Conservation (phyloP, 345 rosid species). For the Acer negundo region DNA sequence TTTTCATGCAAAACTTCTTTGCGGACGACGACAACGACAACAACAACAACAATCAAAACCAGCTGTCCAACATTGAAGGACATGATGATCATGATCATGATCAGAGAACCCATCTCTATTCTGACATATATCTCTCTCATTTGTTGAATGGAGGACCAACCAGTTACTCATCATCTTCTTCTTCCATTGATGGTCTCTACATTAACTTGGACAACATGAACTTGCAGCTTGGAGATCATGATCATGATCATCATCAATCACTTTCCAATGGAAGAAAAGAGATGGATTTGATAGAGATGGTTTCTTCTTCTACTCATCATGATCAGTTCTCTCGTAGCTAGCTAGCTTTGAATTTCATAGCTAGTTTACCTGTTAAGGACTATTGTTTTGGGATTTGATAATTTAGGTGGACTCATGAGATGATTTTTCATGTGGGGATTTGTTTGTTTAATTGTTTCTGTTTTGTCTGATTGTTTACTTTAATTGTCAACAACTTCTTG, state of each 20-base stretch:
- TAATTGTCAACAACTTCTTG: too few species aligned
- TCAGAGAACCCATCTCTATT: constrained; percentile 37
- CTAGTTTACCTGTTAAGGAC: background rate
- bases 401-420: too few species aligned
- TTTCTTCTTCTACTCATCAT: constrained; percentile 59
- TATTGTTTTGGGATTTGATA: background rate
- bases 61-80: constrained; percentile 26
- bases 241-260: constrained; percentile 24
- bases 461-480: constrained; percentile 1
- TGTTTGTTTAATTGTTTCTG: background rate
- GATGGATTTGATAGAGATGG: constrained; percentile 98
- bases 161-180: constrained; percentile 4
- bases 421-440: background rate
- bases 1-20: constrained; percentile 67
- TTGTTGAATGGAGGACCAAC: constrained; percentile 63
- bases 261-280: constrained; percentile 46
- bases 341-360: background rate
- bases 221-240: constrained; percentile 17
- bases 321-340: constrained; percentile 29
- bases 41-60: constrained; percentile 26
- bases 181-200: constrained; percentile 19
- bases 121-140: constrained; percentile 64
- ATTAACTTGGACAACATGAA: constrained; percentile 20
- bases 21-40: background rate
- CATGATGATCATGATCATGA: constrained; percentile 13